phyloP scores from a whole-genome alignment of 768 basidiomycete genomes.

The Boletus pseudo-olivaceus region DNA sequence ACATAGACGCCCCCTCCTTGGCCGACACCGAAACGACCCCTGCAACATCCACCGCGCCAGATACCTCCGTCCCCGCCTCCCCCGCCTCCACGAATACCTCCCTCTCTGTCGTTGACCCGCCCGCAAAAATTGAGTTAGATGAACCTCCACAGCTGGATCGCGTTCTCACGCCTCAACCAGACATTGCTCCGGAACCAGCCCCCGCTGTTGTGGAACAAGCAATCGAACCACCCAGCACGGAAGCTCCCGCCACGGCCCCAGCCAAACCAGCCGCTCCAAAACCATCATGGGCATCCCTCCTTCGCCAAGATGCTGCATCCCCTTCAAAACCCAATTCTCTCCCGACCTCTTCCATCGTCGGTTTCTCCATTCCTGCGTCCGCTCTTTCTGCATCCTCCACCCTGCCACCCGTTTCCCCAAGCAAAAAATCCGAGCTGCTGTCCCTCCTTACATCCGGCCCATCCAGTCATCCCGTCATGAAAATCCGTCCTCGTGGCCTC shows the following conservation, averaged over 20 bases:
- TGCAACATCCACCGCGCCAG: conserved; percentile 47
- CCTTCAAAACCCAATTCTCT: conserved; percentile 46
- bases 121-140: conserved; percentile 5
- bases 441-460: conserved; percentile 48
- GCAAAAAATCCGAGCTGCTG: conserved; percentile 49
- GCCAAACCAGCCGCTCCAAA: conserved; percentile 44
- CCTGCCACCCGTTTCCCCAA: conserved; percentile 29
- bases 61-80: conserved; percentile 47
- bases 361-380: conserved; percentile 66
- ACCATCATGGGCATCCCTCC: conserved; percentile 68
- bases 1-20: conserved; percentile 41
- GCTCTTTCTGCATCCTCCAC: conserved; percentile 23
- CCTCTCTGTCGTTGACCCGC: conserved; percentile 38
- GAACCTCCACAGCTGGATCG: conserved; percentile 15
- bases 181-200: background rate
- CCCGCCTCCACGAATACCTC: conserved; percentile 62
- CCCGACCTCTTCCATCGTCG: conserved; percentile 68
- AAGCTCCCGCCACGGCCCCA: conserved; percentile 11
- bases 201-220: background rate
- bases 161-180: conserved; percentile 9
- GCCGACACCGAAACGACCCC: conserved; percentile 48
- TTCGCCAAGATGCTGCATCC: conserved; percentile 44
- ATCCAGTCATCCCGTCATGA: conserved; percentile 18
- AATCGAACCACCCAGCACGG: background rate
- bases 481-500: conserved; percentile 71